phyloP scores from a whole-genome alignment of 1,284 basidiomycete genomes.

The Leccinum pachyderme region DNA sequence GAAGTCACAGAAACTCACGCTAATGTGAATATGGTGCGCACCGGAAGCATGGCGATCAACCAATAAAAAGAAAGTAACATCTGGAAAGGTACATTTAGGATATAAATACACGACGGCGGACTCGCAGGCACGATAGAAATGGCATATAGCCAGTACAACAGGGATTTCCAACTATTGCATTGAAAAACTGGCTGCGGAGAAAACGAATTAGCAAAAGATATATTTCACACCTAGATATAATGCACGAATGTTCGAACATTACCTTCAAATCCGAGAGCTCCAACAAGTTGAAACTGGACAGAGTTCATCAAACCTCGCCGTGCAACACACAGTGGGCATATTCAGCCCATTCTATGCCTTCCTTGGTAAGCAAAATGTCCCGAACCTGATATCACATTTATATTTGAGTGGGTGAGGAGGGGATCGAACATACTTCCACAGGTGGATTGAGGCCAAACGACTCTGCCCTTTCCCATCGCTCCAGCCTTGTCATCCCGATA shows the following conservation, averaged over 20 bases:
- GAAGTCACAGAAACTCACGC: background rate
- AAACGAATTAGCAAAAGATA: background rate
- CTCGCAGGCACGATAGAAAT: background rate
- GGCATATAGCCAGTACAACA: background rate
- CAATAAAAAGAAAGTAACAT: background rate
- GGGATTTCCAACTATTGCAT: background rate
- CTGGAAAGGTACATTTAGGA: background rate
- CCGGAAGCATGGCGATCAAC: background rate
- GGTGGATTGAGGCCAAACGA: slow-evolving; percentile 84
- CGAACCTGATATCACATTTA: slow-evolving; percentile 52
- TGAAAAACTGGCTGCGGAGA: background rate
- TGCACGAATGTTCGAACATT: background rate
- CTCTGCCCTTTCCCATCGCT: slow-evolving; percentile 87
- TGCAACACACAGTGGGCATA: slow-evolving; percentile 53
- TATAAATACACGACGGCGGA: background rate
- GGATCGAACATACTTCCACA: slow-evolving; percentile 53
- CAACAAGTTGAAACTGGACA: background rate
- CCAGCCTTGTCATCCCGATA: slow-evolving; percentile 77
- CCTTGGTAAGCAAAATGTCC: slow-evolving; percentile 64
- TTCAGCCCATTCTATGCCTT: slow-evolving; percentile 45
- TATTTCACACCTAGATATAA: background rate
- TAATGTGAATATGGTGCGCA: too few species aligned
- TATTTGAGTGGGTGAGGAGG: background rate
- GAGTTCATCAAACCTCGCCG: slow-evolving; percentile 37
- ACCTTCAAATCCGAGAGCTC: background rate